A percentile compares a stretch with the other conserved stretches of the same genome.
Conservation (phyloP, 768 basidiomycete genomes). For the Mycena vitilis region DNA sequence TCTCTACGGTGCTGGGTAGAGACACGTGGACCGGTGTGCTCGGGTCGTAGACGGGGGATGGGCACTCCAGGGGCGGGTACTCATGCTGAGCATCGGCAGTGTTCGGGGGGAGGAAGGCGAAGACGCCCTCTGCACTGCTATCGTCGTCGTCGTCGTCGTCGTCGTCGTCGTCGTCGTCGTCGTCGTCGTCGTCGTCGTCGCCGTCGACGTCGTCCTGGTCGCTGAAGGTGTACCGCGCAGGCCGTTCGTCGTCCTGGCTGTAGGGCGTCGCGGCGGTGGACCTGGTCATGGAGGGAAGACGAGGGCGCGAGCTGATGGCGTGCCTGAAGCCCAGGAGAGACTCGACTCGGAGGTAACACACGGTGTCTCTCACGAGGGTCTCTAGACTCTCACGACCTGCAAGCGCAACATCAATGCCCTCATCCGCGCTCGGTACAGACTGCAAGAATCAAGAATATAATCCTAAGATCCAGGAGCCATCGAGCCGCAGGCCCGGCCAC, state of each 20-base stretch:
- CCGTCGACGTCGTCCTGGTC: no score
- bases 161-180: no score
- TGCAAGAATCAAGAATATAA: no score
- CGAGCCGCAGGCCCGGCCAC: no score
- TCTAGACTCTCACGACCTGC: no score
- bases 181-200: no score
- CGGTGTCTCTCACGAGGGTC: no score
- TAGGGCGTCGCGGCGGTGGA: constrained; percentile 39
- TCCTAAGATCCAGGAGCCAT: no score
- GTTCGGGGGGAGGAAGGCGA: constrained; percentile 88
- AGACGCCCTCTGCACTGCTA: constrained; percentile 87
- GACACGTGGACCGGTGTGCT: constrained; percentile 36
- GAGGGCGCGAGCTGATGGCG: constrained; percentile 8
- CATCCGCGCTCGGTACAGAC: no score
- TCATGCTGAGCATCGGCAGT: constrained; percentile 65
- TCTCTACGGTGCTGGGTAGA: constrained; percentile 33
- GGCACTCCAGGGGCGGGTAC: constrained; percentile 41
- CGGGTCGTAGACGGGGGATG: constrained; percentile 39
- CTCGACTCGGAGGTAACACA: no score
- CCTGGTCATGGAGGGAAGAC: constrained; percentile 37
- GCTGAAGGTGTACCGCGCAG: constrained; percentile 53
- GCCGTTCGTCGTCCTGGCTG: constrained; percentile 36
- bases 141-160: constrained; percentile 79
- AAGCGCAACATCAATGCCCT: no score
- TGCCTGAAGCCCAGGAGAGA: background rate